Conservation (phyloP, 352 stramenopile species). For the Poterioochromonas sp. region DNA sequence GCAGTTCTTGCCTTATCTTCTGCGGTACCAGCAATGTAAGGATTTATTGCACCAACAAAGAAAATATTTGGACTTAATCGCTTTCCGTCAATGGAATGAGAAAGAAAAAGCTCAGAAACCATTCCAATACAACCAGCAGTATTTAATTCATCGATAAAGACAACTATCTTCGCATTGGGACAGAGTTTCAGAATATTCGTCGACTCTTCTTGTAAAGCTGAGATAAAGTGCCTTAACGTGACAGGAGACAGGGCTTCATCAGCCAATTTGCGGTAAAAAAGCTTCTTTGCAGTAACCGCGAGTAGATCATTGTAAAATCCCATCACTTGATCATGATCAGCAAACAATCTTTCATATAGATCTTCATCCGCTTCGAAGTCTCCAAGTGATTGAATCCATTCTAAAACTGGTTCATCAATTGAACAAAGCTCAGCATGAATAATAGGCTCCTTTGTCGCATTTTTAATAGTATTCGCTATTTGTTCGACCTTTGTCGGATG, state of each 20-base stretch:
- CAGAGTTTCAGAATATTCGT: not conserved
- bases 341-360: not conserved
- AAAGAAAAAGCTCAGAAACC: not conserved
- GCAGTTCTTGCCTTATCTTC: not conserved
- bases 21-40: not conserved
- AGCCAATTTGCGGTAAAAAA: not conserved
- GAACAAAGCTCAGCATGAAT: not conserved
- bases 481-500: not conserved
- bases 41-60: slow-evolving; percentile 17
- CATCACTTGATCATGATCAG: not conserved
- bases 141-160: slow-evolving; percentile 21
- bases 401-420: not conserved
- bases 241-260: not conserved
- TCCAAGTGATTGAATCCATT: not conserved
- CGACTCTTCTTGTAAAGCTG: not conserved
- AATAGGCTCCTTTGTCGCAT: not conserved
- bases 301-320: not conserved
- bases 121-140: not conserved
- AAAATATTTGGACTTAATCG: not conserved
- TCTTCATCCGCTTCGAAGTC: not conserved
- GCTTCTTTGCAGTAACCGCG: no score
- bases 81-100: not conserved
- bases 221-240: not conserved
- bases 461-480: not conserved
- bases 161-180: not conserved